Conservation (phyloP, 805 yeast genomes). For the Barnettozyma sucrosica region DNA sequence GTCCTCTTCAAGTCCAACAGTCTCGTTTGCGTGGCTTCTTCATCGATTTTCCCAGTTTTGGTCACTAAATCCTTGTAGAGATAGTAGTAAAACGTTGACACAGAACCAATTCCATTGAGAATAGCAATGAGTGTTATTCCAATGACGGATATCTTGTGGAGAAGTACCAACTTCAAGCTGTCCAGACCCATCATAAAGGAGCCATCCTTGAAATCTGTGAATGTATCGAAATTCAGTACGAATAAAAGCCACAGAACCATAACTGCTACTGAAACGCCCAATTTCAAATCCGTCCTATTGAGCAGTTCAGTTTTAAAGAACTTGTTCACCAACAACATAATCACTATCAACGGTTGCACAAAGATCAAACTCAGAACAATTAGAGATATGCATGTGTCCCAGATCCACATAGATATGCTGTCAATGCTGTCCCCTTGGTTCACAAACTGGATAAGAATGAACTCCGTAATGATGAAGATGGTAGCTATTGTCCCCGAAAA, state of each 20-base stretch:
- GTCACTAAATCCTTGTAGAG: slow-evolving; percentile 11
- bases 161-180: slow-evolving; percentile 11
- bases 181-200: slow-evolving; percentile 7
- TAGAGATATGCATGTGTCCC: slow-evolving; percentile 10
- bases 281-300: slow-evolving; percentile 10
- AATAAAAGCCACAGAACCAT: slow-evolving; percentile 17
- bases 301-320: slow-evolving; percentile 12
- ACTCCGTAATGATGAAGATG: slow-evolving; percentile 19
- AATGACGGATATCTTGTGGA: slow-evolving; percentile 21
- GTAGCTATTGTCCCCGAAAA: slow-evolving; percentile 19
- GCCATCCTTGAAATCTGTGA: slow-evolving; percentile 19
- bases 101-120: slow-evolving; percentile 26
- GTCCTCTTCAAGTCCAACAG: slow-evolving; percentile 15
- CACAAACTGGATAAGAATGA: slow-evolving; percentile 20
- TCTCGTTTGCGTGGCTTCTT: slow-evolving; percentile 6
- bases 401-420: slow-evolving; percentile 2
- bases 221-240: slow-evolving; percentile 15
- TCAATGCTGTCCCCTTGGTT: slow-evolving; percentile 4
- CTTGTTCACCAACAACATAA: slow-evolving; percentile 16
- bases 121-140: slow-evolving; percentile 24
- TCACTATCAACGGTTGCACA: slow-evolving; percentile 18
- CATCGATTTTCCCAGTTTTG: not conserved
- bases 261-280: not conserved
- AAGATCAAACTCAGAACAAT: slow-evolving; percentile 14
- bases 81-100: slow-evolving; percentile 24